These are phyloP conservation scores for Russula sp. DNA, from an alignment of 768 basidiomycete species.

Conservation along the genomic window DNA sequence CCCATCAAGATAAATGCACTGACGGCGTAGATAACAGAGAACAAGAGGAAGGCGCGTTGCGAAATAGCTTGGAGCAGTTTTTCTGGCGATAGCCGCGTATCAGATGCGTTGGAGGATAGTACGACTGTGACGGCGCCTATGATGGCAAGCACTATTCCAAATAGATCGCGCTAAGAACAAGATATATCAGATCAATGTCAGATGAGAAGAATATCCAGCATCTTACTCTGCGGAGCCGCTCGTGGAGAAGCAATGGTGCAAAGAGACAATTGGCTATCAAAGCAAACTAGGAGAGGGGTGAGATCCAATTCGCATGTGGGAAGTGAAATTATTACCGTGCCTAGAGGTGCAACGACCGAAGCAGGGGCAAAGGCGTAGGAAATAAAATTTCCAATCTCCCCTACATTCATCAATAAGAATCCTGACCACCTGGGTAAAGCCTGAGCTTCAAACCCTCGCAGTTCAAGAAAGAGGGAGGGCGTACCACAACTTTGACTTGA, in stretches of 20 bases:
- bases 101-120: slow-evolving; percentile 64
- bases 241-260: slow-evolving; percentile 77
- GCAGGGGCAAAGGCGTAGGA: slow-evolving; percentile 89
- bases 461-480: slow-evolving; percentile 24
- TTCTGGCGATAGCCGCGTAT: slow-evolving; percentile 61
- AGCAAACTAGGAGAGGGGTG: slow-evolving; percentile 53
- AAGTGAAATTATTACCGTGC: slow-evolving; percentile 59
- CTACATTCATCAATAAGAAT: slow-evolving; percentile 82
- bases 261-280: slow-evolving; percentile 95
- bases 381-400: slow-evolving; percentile 86
- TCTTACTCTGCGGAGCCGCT: slow-evolving; percentile 72
- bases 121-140: slow-evolving; percentile 94
- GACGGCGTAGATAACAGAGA: slow-evolving; percentile 56
- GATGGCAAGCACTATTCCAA: slow-evolving; percentile 76
- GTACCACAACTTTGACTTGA: slow-evolving; percentile 81
- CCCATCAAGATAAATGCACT: slow-evolving; percentile 52
- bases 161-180: slow-evolving; percentile 55
- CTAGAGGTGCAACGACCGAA: slow-evolving; percentile 89
- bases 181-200: slow-evolving; percentile 18
- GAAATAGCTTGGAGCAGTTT: slow-evolving; percentile 62
- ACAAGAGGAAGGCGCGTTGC: slow-evolving; percentile 69
- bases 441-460: neutral
- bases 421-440: slow-evolving; percentile 71
- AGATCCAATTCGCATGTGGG: slow-evolving; percentile 12
- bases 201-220: slow-evolving; percentile 16